phyloP scores from a whole-genome alignment of 2,329 filamentous ascomycete species.

The Trichoderma sp. region DNA sequence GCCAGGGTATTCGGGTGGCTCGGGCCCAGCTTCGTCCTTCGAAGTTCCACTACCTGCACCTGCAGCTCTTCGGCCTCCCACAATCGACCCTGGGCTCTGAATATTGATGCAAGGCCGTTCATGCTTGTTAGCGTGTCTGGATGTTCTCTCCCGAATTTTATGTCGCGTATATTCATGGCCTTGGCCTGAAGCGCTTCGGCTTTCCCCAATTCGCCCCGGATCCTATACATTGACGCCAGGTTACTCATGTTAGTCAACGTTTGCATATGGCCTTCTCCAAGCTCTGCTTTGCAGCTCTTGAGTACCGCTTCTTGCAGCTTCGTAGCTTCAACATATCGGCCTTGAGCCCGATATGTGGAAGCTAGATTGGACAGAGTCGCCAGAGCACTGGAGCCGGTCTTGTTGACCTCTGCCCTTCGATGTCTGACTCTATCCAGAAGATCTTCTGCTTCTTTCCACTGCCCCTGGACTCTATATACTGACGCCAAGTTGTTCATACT shows the following conservation, averaged over 20 bases:
- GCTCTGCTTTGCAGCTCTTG: background rate
- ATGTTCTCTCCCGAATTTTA: background rate
- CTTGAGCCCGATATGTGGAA: background rate
- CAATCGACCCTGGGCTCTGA: background rate
- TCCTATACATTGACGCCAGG: background rate
- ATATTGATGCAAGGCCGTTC: background rate
- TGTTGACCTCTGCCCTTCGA: background rate
- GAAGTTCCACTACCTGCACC: background rate
- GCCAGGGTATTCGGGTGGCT: conserved; percentile 12
- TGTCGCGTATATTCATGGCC: background rate
- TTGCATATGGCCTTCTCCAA: background rate
- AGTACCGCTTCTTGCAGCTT: background rate
- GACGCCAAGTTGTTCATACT: conserved; percentile 26
- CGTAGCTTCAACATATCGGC: background rate
- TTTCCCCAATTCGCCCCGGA: background rate
- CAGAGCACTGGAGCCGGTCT: background rate
- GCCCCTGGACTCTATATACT: conserved; percentile 9
- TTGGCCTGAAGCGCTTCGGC: background rate
- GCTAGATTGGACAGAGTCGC: background rate
- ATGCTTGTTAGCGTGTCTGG: background rate
- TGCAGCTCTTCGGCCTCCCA: background rate
- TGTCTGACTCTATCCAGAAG: background rate
- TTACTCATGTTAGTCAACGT: background rate
- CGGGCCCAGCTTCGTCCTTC: background rate
- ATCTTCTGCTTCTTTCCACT: conserved; percentile 13